phyloP scores from a whole-genome alignment of 495 filamentous ascomycete species.

The Tuber microsphaerosporum region DNA sequence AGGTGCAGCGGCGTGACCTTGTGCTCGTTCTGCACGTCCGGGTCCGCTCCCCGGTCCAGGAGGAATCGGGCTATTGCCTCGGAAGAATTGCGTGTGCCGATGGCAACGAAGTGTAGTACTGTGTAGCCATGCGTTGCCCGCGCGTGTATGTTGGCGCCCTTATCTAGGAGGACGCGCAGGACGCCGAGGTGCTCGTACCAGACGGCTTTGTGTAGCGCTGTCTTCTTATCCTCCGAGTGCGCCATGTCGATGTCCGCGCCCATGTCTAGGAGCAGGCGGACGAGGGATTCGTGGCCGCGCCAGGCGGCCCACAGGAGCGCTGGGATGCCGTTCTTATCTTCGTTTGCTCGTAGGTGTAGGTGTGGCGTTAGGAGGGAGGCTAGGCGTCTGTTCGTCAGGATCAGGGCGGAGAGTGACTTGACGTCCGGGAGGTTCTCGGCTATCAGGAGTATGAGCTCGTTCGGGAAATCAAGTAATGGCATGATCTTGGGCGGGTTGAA shows the following conservation, averaged over 20 bases:
- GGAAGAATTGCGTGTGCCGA: not conserved
- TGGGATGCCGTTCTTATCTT: constrained; percentile 2
- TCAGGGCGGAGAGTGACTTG: constrained; percentile 3
- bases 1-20: not conserved
- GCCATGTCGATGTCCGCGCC: constrained; percentile 1
- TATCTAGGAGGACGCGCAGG: constrained; percentile 2
- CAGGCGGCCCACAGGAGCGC: not conserved
- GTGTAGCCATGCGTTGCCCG: constrained; percentile 4
- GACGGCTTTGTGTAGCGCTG: constrained; percentile 5
- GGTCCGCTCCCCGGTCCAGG: constrained; percentile 1
- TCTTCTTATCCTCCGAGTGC: constrained; percentile 4
- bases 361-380: not conserved
- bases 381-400: not conserved
- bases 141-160: not conserved
- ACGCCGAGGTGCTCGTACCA: constrained; percentile 4
- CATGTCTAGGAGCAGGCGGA: constrained; percentile 1
- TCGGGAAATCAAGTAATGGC: constrained; percentile 4
- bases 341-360: not conserved
- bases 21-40: constrained; percentile 2
- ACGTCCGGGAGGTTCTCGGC: constrained; percentile 3
- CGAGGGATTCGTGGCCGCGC: not conserved
- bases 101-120: not conserved
- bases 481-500: not conserved
- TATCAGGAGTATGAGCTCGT: constrained; percentile 6
- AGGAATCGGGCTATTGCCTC: not conserved